phyloP scores from a whole-genome alignment of 305 asterid species.

The Fraxinus sp. region DNA sequence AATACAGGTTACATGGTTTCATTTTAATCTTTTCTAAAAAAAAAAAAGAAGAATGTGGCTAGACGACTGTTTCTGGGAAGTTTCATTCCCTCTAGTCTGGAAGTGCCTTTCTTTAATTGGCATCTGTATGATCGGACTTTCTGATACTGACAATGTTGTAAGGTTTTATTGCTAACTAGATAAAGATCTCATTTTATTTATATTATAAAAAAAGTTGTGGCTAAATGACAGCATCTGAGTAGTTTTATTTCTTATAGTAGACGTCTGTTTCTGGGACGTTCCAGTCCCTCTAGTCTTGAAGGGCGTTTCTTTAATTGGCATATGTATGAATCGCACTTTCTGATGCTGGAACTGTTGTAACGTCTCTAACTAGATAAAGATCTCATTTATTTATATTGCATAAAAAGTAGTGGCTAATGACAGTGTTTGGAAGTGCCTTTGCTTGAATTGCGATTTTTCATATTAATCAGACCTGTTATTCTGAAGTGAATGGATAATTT shows the following conservation, averaged over 20 bases:
- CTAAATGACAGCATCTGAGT: neutral
- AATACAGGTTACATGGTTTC: neutral
- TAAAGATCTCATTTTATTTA: neutral
- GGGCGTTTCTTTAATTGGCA: neutral
- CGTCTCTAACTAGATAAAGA: neutral
- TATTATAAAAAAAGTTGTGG: neutral
- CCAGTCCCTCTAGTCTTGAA: neutral
- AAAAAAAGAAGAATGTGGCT: neutral
- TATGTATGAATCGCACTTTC: neutral
- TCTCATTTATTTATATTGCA: neutral
- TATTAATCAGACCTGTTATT: neutral
- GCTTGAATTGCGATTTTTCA: neutral
- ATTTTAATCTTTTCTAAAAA: neutral
- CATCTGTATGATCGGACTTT: neutral
- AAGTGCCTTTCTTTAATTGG: neutral
- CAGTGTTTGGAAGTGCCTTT: neutral
- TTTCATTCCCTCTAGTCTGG: neutral
- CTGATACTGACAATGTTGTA: neutral
- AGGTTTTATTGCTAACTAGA: neutral
- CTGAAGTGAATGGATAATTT: slow-evolving; percentile 6
- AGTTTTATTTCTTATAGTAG: neutral
- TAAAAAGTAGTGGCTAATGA: neutral
- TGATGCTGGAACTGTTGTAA: neutral
- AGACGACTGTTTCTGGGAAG: neutral
- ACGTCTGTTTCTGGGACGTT: neutral